These are phyloP conservation scores for Colletotrichum truncatum DNA, from an alignment of 2,329 filamentous ascomycete genomes.

Conservation along the genomic window DNA sequence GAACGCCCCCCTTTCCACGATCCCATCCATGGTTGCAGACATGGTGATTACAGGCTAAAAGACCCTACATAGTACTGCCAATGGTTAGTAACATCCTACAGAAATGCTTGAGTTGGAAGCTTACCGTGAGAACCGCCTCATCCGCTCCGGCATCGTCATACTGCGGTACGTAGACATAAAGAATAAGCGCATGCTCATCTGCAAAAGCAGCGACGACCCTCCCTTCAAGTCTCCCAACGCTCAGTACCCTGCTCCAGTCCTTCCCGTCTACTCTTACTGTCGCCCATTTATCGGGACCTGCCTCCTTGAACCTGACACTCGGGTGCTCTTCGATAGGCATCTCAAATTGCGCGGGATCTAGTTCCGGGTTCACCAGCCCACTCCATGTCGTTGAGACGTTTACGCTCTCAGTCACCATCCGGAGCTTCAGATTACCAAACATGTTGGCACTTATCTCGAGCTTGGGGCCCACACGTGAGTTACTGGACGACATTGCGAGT, in stretches of 20 bases:
- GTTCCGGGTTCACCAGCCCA: slow-evolving; percentile 84
- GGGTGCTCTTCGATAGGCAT: slow-evolving; percentile 82
- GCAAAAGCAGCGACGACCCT: slow-evolving; percentile 93
- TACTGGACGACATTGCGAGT: slow-evolving; percentile 67
- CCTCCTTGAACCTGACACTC: slow-evolving; percentile 79
- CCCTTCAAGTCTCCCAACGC: slow-evolving; percentile 88
- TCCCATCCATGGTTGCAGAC: neutral
- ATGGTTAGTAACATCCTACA: neutral
- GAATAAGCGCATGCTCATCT: slow-evolving; percentile 80
- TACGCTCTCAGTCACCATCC: slow-evolving; percentile 84
- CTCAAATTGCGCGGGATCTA: slow-evolving; percentile 81
- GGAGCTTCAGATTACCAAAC: slow-evolving; percentile 85
- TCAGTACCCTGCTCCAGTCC: slow-evolving; percentile 95
- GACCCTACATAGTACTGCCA: slow-evolving; percentile 49
- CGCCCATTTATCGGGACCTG: slow-evolving; percentile 85
- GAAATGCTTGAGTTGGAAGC: slow-evolving; percentile 36
- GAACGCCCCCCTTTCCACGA: no score
- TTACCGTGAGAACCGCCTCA: slow-evolving; percentile 80
- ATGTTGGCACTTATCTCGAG: slow-evolving; percentile 93
- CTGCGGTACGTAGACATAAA: slow-evolving; percentile 83
- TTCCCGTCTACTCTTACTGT: slow-evolving; percentile 90
- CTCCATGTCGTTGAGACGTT: slow-evolving; percentile 88
- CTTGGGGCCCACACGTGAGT: slow-evolving; percentile 58
- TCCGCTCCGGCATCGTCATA: slow-evolving; percentile 73
- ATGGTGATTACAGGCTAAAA: slow-evolving; percentile 41